A percentile compares a stretch with the other conserved stretches of the same genome.
phyloP scores from a whole-genome alignment of 2,329 filamentous ascomycete genomes.

The Immersiporthe knoxdaviesiana region DNA sequence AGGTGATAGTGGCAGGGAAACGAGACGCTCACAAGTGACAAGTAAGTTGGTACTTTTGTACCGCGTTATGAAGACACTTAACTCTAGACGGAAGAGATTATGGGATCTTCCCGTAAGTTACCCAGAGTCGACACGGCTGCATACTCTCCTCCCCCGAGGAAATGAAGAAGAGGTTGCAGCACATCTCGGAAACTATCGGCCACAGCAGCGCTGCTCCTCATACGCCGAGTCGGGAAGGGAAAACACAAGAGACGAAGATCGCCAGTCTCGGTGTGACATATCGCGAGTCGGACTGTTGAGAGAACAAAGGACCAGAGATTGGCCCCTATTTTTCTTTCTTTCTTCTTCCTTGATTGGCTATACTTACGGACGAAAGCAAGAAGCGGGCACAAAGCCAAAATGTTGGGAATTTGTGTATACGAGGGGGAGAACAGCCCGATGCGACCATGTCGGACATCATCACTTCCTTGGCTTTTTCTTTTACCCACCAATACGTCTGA shows the following conservation, averaged over 20 bases:
- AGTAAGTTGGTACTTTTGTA: neutral
- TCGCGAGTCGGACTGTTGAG: neutral
- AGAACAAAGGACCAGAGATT: neutral
- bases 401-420: neutral
- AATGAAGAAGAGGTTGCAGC: neutral
- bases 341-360: neutral
- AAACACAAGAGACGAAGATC: neutral
- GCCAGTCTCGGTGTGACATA: neutral
- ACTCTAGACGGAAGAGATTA: neutral
- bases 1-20: neutral
- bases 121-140: neutral
- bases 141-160: neutral
- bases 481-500: neutral
- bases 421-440: neutral
- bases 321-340: no score
- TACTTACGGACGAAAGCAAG: neutral
- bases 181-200: neutral
- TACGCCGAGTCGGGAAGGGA: neutral
- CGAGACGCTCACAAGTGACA: neutral
- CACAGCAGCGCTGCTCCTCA: neutral
- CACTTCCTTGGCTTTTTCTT: neutral
- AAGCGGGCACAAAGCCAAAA: neutral
- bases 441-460: neutral
- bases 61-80: neutral
- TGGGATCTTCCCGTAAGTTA: neutral